Percentiles rank a stretch among this genome's conserved stretches.
These are phyloP conservation scores for Fomitopsis betulina DNA, from an alignment of 1,284 basidiomycete genomes.

Conservation along the genomic window DNA sequence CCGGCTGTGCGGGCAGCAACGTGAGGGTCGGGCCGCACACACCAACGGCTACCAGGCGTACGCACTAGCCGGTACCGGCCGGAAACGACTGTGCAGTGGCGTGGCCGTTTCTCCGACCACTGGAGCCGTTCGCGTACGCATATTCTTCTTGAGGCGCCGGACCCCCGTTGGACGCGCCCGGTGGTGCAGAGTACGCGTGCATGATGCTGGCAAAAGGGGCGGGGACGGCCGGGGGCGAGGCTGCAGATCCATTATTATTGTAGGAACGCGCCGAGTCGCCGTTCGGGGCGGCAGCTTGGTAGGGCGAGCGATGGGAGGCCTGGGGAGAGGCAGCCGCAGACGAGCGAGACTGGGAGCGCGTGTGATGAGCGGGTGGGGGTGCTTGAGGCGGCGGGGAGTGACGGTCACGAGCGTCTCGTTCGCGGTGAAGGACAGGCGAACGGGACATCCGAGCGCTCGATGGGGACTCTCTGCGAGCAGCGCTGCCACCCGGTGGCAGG, in stretches of 20 bases:
- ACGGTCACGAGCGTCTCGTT: slow-evolving; percentile 13
- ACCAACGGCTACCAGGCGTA: neutral
- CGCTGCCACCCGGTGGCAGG: neutral
- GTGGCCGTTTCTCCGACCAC: slow-evolving; percentile 22
- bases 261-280: slow-evolving; percentile 12
- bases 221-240: slow-evolving; percentile 29
- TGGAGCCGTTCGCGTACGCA: slow-evolving; percentile 17
- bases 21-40: neutral
- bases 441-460: slow-evolving; percentile 18
- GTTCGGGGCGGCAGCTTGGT: slow-evolving; percentile 15
- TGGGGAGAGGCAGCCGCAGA: slow-evolving; percentile 15
- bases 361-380: slow-evolving; percentile 5
- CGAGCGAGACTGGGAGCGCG: slow-evolving; percentile 10
- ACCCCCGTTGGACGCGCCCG: slow-evolving; percentile 13
- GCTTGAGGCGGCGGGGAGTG: slow-evolving; percentile 15
- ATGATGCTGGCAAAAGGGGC: slow-evolving; percentile 60
- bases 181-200: slow-evolving; percentile 47
- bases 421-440: slow-evolving; percentile 24
- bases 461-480: slow-evolving; percentile 9
- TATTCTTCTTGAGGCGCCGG: slow-evolving; percentile 17
- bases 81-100: slow-evolving; percentile 8
- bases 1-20: neutral
- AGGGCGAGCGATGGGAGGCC: slow-evolving; percentile 19
- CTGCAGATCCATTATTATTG: slow-evolving; percentile 28
- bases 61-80: neutral